These are phyloP conservation scores for Paragyromitra xinjiangensis DNA, from an alignment of 495 filamentous ascomycete genomes.

Conservation along the genomic window DNA sequence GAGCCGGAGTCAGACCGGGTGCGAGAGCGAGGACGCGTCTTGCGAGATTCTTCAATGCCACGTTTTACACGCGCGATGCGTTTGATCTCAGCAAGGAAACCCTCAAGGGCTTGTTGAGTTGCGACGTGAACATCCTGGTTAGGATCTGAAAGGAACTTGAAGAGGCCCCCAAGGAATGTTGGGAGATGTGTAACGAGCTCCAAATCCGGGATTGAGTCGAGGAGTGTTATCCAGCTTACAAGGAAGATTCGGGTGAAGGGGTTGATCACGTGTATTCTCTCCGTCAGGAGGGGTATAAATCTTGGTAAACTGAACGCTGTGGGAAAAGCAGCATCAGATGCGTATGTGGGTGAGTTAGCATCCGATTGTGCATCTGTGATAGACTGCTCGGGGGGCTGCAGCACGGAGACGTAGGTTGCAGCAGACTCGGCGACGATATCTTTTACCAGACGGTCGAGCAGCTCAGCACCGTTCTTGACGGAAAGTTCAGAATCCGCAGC, in stretches of 20 bases:
- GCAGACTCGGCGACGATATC: conserved; percentile 98
- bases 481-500: conserved; percentile 95
- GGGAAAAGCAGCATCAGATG: conserved; percentile 68
- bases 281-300: conserved; percentile 92
- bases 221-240: conserved; percentile 91
- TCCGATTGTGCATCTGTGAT: conserved; percentile 61
- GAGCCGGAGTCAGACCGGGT: conserved; percentile 67
- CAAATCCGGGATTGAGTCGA: conserved; percentile 96
- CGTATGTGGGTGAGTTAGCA: conserved; percentile 63
- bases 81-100: conserved; percentile 93
- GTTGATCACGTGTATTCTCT: conserved; percentile 90
- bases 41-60: conserved; percentile 86
- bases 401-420: conserved; percentile 88
- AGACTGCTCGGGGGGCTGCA: conserved; percentile 68
- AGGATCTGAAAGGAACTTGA: conserved; percentile 89
- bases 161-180: conserved; percentile 87
- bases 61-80: conserved; percentile 91
- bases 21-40: conserved; percentile 62
- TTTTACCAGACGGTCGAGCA: conserved; percentile 94
- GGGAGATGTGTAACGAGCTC: conserved; percentile 94
- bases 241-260: conserved; percentile 94
- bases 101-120: conserved; percentile 88
- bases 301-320: conserved; percentile 90
- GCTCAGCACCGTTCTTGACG: conserved; percentile 97
- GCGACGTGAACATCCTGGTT: conserved; percentile 93